Evolutionary conservation across 257 asterid genomes (phyloP).

Genomic region (Perilla frutescens): DNA sequence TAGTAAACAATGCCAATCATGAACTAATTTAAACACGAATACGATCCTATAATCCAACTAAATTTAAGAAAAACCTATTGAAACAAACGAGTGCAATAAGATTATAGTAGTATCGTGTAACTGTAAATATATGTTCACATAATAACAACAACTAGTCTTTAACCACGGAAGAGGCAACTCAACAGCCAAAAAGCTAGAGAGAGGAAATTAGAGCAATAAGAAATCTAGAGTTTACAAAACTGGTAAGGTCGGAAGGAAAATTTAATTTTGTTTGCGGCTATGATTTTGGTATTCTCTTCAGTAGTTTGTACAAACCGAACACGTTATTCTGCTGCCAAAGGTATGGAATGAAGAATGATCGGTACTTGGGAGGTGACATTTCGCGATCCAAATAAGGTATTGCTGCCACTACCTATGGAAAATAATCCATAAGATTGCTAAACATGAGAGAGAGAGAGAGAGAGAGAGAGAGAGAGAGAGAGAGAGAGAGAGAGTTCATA

Average conservation of each 20-base stretch:
- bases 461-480: slow-evolving; percentile 31
- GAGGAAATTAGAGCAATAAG: not conserved
- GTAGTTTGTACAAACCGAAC: slow-evolving; percentile 88
- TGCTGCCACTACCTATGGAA: slow-evolving; percentile 79
- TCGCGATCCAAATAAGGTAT: slow-evolving; percentile 90
- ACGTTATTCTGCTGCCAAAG: slow-evolving; percentile 87
- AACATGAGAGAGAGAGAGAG: not conserved
- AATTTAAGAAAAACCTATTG: not conserved
- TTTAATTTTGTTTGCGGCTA: slow-evolving; percentile 18
- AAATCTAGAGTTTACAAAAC: slow-evolving; percentile 38
- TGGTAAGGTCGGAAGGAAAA: slow-evolving; percentile 6
- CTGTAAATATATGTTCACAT: too few species aligned
- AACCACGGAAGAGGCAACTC: not conserved
- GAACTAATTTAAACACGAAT: not conserved
- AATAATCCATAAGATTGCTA: slow-evolving; percentile 26
- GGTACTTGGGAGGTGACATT: slow-evolving; percentile 82
- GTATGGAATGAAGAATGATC: slow-evolving; percentile 88
- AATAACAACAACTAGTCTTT: not conserved
- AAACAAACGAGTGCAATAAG: not conserved
- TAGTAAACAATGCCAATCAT: too few species aligned
- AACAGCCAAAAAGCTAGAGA: slow-evolving; percentile 2
- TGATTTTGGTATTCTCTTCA: slow-evolving; percentile 67
- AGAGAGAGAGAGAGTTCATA: slow-evolving; percentile 40
- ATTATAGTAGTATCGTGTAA: not conserved
- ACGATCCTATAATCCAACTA: not conserved